These are phyloP conservation scores for Xylariaceae sp. DNA, from an alignment of 2,329 filamentous ascomycete genomes.

Conservation along the genomic window DNA sequence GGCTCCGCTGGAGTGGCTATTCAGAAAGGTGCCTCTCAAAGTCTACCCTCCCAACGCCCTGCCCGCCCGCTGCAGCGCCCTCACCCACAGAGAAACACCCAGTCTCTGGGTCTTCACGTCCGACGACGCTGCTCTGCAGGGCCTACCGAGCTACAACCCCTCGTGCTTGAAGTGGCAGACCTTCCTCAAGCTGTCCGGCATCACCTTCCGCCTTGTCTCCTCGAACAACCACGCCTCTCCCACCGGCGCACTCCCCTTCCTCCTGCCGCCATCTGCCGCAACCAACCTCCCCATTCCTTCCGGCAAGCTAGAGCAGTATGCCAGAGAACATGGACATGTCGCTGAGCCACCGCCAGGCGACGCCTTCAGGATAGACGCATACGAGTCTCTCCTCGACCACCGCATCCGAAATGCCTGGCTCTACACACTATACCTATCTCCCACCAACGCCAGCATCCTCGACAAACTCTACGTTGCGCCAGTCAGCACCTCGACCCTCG, in stretches of 20 bases:
- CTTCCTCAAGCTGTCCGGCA: slow-evolving; percentile 73
- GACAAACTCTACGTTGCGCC: slow-evolving; percentile 68
- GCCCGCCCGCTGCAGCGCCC: slow-evolving; percentile 43
- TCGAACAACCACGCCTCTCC: slow-evolving; percentile 95
- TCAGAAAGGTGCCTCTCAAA: slow-evolving; percentile 77
- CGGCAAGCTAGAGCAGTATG: slow-evolving; percentile 68
- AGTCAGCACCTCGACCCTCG: slow-evolving; percentile 56
- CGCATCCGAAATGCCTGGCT: slow-evolving; percentile 86
- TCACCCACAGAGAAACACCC: slow-evolving; percentile 42
- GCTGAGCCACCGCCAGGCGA: slow-evolving; percentile 45
- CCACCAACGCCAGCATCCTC: slow-evolving; percentile 66
- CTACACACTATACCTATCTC: slow-evolving; percentile 75
- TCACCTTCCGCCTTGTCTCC: slow-evolving; percentile 64
- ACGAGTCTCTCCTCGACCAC: slow-evolving; percentile 73
- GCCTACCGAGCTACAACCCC: slow-evolving; percentile 81
- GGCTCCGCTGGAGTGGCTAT: slow-evolving; percentile 73
- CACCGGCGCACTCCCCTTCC: slow-evolving; percentile 81
- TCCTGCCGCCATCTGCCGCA: slow-evolving; percentile 55
- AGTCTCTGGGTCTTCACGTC: slow-evolving; percentile 76
- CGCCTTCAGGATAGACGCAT: slow-evolving; percentile 66
- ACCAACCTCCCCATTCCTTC: slow-evolving; percentile 52
- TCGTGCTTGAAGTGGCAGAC: slow-evolving; percentile 96
- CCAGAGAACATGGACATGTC: slow-evolving; percentile 45
- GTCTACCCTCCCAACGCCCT: slow-evolving; percentile 74
- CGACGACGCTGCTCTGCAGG: slow-evolving; percentile 56